phyloP scores from a whole-genome alignment of 805 yeast species.

The Myxozyma sirexii region DNA sequence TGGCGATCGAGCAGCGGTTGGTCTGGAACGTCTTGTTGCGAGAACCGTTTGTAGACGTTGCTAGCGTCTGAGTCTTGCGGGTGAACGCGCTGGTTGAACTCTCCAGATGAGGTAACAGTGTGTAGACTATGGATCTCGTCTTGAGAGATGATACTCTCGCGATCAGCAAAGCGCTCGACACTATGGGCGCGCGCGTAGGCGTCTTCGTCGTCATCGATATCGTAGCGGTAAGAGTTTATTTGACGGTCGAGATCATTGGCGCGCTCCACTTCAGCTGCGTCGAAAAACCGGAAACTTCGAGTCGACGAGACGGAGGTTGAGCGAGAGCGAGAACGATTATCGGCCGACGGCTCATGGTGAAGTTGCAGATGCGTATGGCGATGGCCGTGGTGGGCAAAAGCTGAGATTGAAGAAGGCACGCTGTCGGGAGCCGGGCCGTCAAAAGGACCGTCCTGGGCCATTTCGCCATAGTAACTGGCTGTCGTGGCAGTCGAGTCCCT shows the following conservation, averaged over 20 bases:
- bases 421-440: slow-evolving; percentile 38
- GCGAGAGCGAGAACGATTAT: slow-evolving; percentile 22
- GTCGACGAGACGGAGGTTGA: slow-evolving; percentile 27
- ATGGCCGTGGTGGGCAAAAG: slow-evolving; percentile 32
- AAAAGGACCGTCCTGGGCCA: slow-evolving; percentile 37
- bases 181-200: slow-evolving; percentile 40
- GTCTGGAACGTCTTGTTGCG: slow-evolving; percentile 3
- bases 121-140: slow-evolving; percentile 32
- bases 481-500: slow-evolving; percentile 30
- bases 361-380: background rate
- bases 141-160: background rate
- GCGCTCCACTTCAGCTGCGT: slow-evolving; percentile 75
- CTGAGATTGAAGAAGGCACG: slow-evolving; percentile 37
- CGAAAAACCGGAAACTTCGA: slow-evolving; percentile 72
- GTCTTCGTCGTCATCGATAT: slow-evolving; percentile 37
- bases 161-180: slow-evolving; percentile 16
- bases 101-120: slow-evolving; percentile 15
- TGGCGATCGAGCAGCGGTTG: slow-evolving; percentile 5
- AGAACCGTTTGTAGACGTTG: background rate
- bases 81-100: background rate
- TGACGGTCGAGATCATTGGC: slow-evolving; percentile 52
- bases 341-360: background rate
- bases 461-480: slow-evolving; percentile 32
- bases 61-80: background rate
- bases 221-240: slow-evolving; percentile 40